Evolutionary conservation across 164 flowering plant species (phyloP), one percentile per base, ranked within the genome.

Genomic region (Annona cherimola): DNA sequence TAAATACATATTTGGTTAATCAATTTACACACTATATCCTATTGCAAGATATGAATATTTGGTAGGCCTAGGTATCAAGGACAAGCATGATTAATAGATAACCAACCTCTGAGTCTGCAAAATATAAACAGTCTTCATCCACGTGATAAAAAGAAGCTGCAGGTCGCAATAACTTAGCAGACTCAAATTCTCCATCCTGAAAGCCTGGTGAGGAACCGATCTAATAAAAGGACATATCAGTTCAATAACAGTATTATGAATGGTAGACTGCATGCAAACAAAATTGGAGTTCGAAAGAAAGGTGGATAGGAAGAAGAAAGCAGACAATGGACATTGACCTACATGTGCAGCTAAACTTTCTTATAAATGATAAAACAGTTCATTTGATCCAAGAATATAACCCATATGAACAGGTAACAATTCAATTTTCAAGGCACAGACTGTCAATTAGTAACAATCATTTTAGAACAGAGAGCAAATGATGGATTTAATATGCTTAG

Each of bases 131-230:
- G 78, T 93, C 87, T 55, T 88, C 87, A 20, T 61, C 39, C 74
- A 72, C 80, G 75, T 86, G 41, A 81, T 89, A 95, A 71, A 85
- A 82, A 6, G 93, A 87, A 81, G 96, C 89, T 39, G 93, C 97
- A 66, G 99, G 98, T 18, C 96, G 88, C 65, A 79, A 45, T 72
- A 95, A 78, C 73, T 87, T 91, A 50, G 97, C 88, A 74, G 82
- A 81, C 62, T 91, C 95, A 83, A 95, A 95, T 61, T 87, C 92
- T 59, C 98, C 98, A 81, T 95, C 98, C 83, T 95, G 97, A 87
- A 91, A 93, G 61, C 99, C 99, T 67, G 99, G 99, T 73, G 81
- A 85, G 69, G 96, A 93, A 81, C 99, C 99, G 81, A 95, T 93
- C 99, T 95, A 86, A 76, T 71, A 83, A 70, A 81, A 64, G 78